phyloP scores from a whole-genome alignment of 495 filamentous ascomycete genomes.

The Opeltia flavorubescens region DNA sequence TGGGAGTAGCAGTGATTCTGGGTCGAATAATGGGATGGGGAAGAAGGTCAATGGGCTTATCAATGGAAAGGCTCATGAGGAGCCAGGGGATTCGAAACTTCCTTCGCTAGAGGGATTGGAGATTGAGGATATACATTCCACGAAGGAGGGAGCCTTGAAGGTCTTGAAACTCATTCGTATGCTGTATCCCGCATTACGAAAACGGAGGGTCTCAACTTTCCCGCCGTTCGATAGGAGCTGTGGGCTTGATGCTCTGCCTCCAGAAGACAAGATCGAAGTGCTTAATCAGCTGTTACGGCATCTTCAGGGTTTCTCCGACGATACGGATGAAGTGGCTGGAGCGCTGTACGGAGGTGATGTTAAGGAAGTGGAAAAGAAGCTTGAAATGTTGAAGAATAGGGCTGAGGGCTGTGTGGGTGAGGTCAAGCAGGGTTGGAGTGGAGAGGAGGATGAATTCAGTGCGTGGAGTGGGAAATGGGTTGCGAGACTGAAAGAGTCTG shows the following conservation, averaged over 20 bases:
- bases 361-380: constrained; percentile 16
- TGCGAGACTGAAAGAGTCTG: constrained; percentile 6
- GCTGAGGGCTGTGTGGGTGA: constrained; percentile 19
- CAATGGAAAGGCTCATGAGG: too few species aligned
- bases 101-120: neutral
- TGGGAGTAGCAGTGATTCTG: constrained; percentile 25
- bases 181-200: constrained; percentile 13
- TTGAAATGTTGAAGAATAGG: constrained; percentile 12
- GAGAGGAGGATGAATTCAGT: constrained; percentile 30
- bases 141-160: neutral
- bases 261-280: constrained; percentile 2
- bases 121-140: neutral
- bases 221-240: constrained; percentile 8
- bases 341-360: constrained; percentile 31
- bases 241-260: neutral
- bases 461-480: constrained; percentile 34
- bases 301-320: constrained; percentile 27
- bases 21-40: constrained; percentile 27
- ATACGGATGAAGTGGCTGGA: constrained; percentile 34
- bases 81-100: too few species aligned
- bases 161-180: constrained; percentile 3
- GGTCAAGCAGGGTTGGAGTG: constrained; percentile 12
- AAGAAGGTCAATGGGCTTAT: neutral
- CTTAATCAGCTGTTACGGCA: constrained; percentile 20
- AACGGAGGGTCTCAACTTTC: constrained; percentile 13